Conservation (phyloP, 441 rosid species). For the Aquilaria agallochum region DNA sequence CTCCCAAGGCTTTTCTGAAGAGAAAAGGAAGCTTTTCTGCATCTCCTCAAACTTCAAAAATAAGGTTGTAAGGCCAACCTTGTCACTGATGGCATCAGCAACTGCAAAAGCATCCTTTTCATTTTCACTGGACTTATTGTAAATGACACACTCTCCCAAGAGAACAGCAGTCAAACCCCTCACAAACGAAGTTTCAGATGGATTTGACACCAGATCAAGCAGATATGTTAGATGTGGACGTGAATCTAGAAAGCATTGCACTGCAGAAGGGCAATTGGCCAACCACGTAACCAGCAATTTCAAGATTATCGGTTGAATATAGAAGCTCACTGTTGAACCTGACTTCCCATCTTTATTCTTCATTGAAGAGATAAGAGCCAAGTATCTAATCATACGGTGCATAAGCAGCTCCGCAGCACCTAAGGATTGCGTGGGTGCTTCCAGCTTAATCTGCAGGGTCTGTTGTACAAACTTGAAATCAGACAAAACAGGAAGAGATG, state of each 20-base stretch:
- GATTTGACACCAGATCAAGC: slow-evolving; percentile 65
- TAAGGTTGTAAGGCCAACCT: slow-evolving; percentile 72
- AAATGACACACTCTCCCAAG: slow-evolving; percentile 74
- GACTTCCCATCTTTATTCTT: slow-evolving; percentile 65
- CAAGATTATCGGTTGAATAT: slow-evolving; percentile 65
- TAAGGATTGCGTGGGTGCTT: slow-evolving; percentile 58
- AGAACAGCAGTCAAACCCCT: slow-evolving; percentile 77
- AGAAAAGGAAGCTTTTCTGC: slow-evolving; percentile 65
- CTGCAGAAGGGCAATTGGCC: slow-evolving; percentile 66
- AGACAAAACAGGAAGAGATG: slow-evolving; percentile 14
- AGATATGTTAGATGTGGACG: slow-evolving; percentile 74
- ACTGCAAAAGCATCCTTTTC: slow-evolving; percentile 74
- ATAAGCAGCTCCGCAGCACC: slow-evolving; percentile 78
- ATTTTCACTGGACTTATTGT: slow-evolving; percentile 57
- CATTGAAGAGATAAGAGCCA: slow-evolving; percentile 74
- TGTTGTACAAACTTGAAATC: slow-evolving; percentile 22
- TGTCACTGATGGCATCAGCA: slow-evolving; percentile 76
- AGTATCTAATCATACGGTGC: slow-evolving; percentile 80
- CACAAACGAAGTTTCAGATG: slow-evolving; percentile 54
- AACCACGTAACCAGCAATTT: slow-evolving; percentile 88
- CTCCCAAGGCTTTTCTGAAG: slow-evolving; percentile 41
- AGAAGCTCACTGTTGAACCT: slow-evolving; percentile 29
- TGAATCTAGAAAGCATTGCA: slow-evolving; percentile 77
- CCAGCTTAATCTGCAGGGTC: slow-evolving; percentile 75
- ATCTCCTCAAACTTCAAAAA: slow-evolving; percentile 76